Conservation (phyloP, 345 rosid genomes). For the Salix caprea region DNA sequence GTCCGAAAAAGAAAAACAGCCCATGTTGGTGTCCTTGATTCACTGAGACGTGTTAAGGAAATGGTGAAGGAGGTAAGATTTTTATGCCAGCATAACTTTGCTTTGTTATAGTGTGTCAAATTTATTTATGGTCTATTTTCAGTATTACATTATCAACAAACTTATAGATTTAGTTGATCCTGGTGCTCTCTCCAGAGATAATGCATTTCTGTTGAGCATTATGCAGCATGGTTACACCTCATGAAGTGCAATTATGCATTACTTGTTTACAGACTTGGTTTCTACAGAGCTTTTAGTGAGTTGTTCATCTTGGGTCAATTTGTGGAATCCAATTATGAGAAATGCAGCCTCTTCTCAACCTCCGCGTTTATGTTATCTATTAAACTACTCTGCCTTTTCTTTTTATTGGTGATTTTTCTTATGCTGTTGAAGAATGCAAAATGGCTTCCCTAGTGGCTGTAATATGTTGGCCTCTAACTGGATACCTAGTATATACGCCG, state of each 20-base stretch:
- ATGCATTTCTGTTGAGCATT: not conserved
- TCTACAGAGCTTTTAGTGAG: not conserved
- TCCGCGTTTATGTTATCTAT: not conserved
- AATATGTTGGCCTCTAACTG: not conserved
- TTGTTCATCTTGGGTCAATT: not conserved
- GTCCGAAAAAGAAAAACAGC: slow-evolving; percentile 59
- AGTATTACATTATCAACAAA: not conserved
- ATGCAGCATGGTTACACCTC: not conserved
- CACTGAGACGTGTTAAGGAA: slow-evolving; percentile 89
- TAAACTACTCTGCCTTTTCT: not conserved
- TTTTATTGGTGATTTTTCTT: not conserved
- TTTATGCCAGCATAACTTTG: not conserved
- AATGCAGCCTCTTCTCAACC: not conserved
- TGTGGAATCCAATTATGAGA: not conserved
- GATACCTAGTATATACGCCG: not conserved
- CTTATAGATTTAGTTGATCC: not conserved
- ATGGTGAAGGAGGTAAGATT: slow-evolving; percentile 75
- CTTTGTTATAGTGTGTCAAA: not conserved
- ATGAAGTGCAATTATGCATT: not conserved
- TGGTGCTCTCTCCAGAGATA: not conserved
- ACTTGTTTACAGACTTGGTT: not conserved
- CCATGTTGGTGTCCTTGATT: slow-evolving; percentile 71
- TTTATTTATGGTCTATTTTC: not conserved
- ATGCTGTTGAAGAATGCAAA: not conserved
- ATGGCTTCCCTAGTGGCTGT: not conserved